A percentile compares a stretch with the other conserved stretches of the same genome.
Evolutionary conservation across 192 early-diverging fungal species (phyloP).

Genomic region (Podila clonocystis): DNA sequence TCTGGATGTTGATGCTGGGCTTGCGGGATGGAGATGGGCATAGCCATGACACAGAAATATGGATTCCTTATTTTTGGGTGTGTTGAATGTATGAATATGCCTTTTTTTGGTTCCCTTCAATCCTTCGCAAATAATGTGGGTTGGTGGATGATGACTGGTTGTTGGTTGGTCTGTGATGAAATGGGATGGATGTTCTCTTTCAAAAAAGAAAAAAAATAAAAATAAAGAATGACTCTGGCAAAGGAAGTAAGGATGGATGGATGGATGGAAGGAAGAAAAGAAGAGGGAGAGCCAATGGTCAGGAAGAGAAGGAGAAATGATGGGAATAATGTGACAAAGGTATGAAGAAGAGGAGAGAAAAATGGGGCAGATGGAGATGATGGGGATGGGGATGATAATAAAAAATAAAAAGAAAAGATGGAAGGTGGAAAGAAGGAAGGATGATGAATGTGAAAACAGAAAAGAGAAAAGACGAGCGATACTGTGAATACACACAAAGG

Average conservation of each 20-base stretch:
- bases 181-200: slow-evolving; percentile 1
- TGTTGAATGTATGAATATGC: neutral
- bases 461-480: neutral
- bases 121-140: no score
- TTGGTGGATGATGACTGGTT: neutral
- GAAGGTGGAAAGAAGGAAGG: neutral
- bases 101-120: no score
- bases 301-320: neutral
- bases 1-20: neutral
- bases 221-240: no score
- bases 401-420: neutral
- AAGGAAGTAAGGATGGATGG: neutral
- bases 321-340: no score
- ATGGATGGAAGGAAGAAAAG: neutral
- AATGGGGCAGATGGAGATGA: neutral
- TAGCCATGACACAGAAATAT: neutral
- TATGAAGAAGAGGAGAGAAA: neutral
- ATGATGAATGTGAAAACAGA: neutral
- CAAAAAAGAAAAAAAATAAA: no score
- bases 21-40: slow-evolving; percentile 1
- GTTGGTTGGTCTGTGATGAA: neutral
- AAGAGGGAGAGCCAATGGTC: neutral
- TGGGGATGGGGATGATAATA: no score
- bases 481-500: neutral
- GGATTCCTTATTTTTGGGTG: neutral